A percentile compares a stretch with the other conserved stretches of the same genome.
Conservation (phyloP, 306 rosid genomes). For the Medicago arabica region DNA sequence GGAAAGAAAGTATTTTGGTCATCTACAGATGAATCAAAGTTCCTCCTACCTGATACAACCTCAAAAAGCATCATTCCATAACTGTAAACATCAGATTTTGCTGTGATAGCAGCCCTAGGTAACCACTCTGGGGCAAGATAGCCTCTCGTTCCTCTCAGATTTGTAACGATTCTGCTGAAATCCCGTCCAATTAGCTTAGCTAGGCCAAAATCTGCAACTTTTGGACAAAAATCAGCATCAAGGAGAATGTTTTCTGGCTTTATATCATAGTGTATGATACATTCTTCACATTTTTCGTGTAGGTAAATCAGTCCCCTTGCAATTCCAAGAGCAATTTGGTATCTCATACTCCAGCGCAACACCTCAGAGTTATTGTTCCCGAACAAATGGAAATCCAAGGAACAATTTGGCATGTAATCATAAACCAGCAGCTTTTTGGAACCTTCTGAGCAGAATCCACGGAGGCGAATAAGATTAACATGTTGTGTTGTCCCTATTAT, state of each 20-base stretch:
- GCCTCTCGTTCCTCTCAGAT: conserved; percentile 68
- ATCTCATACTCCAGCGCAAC: conserved; percentile 75
- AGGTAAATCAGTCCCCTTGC: conserved; percentile 65
- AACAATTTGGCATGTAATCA: conserved; percentile 81
- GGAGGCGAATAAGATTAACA: conserved; percentile 79
- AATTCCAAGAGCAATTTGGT: conserved; percentile 69
- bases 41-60: conserved; percentile 56
- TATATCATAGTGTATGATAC: conserved; percentile 68
- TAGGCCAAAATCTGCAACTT: conserved; percentile 65
- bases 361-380: conserved; percentile 46
- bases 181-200: conserved; percentile 61
- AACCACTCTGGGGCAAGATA: conserved; percentile 79
- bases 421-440: conserved; percentile 69
- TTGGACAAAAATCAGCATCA: conserved; percentile 45
- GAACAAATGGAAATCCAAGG: conserved; percentile 68
- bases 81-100: conserved; percentile 59
- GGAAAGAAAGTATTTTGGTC: conserved; percentile 44
- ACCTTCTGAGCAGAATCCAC: conserved; percentile 83
- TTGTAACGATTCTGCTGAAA: conserved; percentile 55
- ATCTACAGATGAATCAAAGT: conserved; percentile 47
- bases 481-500: conserved; percentile 81
- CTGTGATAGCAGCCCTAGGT: conserved; percentile 48
- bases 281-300: conserved; percentile 60
- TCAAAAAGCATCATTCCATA: conserved; percentile 65
- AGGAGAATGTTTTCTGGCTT: conserved; percentile 47